Evolutionary conservation across 129 eudicot species (phyloP).

Genomic region (Calendula officinalis): DNA sequence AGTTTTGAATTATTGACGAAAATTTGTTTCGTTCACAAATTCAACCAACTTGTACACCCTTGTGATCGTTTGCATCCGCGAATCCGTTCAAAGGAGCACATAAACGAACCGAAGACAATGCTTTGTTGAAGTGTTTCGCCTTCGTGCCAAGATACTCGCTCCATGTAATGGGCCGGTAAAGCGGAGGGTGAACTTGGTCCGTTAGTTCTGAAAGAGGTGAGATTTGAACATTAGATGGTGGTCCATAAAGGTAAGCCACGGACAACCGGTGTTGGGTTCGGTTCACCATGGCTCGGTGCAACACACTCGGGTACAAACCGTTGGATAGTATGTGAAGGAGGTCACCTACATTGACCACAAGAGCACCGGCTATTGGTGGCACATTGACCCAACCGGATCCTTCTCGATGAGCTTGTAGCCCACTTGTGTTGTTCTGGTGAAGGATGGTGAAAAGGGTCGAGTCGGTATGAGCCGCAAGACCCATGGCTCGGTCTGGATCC

Average conservation of each 20-base stretch:
- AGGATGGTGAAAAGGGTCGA: slow-evolving; percentile 73
- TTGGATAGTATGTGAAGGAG: slow-evolving; percentile 76
- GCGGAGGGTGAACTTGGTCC: slow-evolving; percentile 61
- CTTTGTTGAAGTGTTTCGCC: slow-evolving; percentile 65
- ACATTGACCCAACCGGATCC: slow-evolving; percentile 68
- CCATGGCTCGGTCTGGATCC: slow-evolving; percentile 91
- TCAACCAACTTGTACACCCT: slow-evolving; percentile 39
- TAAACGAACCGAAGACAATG: slow-evolving; percentile 64
- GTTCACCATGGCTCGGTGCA: slow-evolving; percentile 86
- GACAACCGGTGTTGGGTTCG: slow-evolving; percentile 60
- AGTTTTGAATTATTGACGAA: neutral
- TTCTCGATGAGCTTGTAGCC: slow-evolving; percentile 61
- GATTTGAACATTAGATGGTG: slow-evolving; percentile 53
- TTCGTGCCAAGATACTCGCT: slow-evolving; percentile 73
- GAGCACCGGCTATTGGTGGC: slow-evolving; percentile 60
- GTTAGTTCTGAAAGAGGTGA: slow-evolving; percentile 57
- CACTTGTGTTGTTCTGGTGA: slow-evolving; percentile 74
- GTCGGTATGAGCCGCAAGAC: slow-evolving; percentile 73
- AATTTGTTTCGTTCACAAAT: neutral
- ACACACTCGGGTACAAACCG: slow-evolving; percentile 74
- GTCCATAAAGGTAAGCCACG: slow-evolving; percentile 73
- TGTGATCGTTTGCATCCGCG: slow-evolving; percentile 50
- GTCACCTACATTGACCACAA: slow-evolving; percentile 77
- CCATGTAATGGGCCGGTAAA: slow-evolving; percentile 76
- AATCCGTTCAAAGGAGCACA: slow-evolving; percentile 44